Evolutionary conservation across 495 filamentous ascomycete genomes (phyloP), one percentile per base, ranked within the genome.

Genomic region (Aspergillus carlsbadensis): DNA sequence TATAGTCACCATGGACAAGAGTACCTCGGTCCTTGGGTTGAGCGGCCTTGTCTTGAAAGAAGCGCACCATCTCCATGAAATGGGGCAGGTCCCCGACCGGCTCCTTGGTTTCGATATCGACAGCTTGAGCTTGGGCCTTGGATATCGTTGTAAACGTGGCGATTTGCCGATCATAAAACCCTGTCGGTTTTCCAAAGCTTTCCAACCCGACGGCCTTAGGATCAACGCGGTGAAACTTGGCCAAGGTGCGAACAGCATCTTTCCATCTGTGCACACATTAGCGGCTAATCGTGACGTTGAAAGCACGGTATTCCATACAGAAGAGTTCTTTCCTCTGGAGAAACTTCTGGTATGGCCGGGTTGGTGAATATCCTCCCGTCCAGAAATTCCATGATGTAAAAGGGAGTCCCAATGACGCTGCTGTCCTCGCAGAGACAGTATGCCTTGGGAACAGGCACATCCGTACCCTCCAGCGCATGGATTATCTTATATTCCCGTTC

Each of bases 351-450:
- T 65, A 98, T 83, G 3, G 87, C 78, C 5, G 92, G 86, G 71
- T 98, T 89, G 58, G 91, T 89, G 66, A 96, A 90, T 65, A 96
- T 95, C 59, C 94, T 84, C 17, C 93, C 93, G 63, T 92, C 88
- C 47, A 97, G 77, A 67, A 92, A 97, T 58, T 88, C 84, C 93
- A 98, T 97, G 58, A 98, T 88, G 71, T 97, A 98, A 72, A 98
- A 98, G 13, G 89, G 82, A 4, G 92, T 98, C 21, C 90, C 94
- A 60, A 98, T 77, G 4, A 98, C 83, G 34, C 61, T 71, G 34
- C 68, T 64, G 68, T 98, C 93, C 61, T 92, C 84, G 73, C 94
- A 98, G 11, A 98, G 82, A 65, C 87, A 89, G 66, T 91, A 87
- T 2, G 91, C 82, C 68, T 83, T 87, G 13, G 94, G 93, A 0